Evolutionary conservation across 176 grass and related monocot genomes (phyloP).

Genomic region (Aegilops tauschii): DNA sequence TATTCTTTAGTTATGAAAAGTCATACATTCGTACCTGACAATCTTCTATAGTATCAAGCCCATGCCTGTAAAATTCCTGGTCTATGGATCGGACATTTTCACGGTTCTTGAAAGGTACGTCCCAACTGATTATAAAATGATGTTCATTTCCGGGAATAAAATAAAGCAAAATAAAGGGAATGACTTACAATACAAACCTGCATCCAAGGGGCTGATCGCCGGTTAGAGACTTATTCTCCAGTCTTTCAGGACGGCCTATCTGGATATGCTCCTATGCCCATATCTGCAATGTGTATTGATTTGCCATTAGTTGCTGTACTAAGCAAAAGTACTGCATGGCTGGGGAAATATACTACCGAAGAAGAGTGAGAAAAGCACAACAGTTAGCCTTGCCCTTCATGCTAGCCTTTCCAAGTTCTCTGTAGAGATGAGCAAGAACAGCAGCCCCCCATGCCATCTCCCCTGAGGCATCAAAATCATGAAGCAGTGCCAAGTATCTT

Average conservation of each 20-base stretch:
- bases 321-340: neutral
- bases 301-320: neutral
- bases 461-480: conserved; percentile 41
- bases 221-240: conserved; percentile 30
- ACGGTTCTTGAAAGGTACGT: conserved; percentile 41
- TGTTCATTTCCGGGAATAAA: neutral
- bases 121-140: conserved; percentile 33
- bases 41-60: conserved; percentile 36
- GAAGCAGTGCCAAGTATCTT: conserved; percentile 48
- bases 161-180: neutral
- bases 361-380: conserved; percentile 49
- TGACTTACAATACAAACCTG: conserved; percentile 35
- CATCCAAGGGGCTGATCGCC: conserved; percentile 48
- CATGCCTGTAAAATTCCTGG: conserved; percentile 47
- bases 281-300: conserved; percentile 23
- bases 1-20: neutral
- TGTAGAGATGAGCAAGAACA: conserved; percentile 53
- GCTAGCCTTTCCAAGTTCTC: conserved; percentile 56
- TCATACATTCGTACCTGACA: conserved; percentile 34
- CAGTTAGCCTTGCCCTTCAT: conserved; percentile 49
- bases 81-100: conserved; percentile 42
- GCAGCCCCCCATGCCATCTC: conserved; percentile 53
- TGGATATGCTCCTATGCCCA: conserved; percentile 60
- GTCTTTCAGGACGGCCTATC: conserved; percentile 37
- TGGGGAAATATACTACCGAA: conserved; percentile 22